These are phyloP conservation scores for Leonotis leonurus DNA, from an alignment of 257 asterid species.

Conservation along the genomic window DNA sequence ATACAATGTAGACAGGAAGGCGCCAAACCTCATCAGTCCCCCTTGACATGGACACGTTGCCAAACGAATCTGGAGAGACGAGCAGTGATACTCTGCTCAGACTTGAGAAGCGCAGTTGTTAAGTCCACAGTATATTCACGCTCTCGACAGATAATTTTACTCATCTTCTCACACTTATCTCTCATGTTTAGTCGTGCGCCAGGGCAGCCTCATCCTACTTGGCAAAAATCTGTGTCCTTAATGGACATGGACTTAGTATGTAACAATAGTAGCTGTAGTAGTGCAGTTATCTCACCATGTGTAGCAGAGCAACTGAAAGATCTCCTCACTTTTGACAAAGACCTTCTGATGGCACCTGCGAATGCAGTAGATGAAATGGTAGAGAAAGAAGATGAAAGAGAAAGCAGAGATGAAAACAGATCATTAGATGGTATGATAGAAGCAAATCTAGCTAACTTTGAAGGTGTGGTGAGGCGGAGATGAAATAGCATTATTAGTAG, in stretches of 20 bases:
- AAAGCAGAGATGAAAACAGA: conserved; percentile 1
- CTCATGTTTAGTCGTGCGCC: conserved; percentile 41
- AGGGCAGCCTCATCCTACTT: conserved; percentile 23
- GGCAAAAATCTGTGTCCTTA: conserved; percentile 31
- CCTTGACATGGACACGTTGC: conserved; percentile 72
- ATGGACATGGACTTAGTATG: conserved; percentile 34
- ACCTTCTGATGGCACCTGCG: conserved; percentile 11
- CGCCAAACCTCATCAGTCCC: conserved; percentile 30
- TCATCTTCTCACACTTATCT: conserved; percentile 41
- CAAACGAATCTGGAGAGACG: conserved; percentile 79
- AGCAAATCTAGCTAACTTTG: conserved; percentile 39
- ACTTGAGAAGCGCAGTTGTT: conserved; percentile 75
- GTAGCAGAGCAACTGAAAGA: conserved; percentile 36
- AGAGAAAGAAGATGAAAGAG: conserved; percentile 21
- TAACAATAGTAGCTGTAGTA: conserved; percentile 6
- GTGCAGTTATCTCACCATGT: conserved; percentile 10
- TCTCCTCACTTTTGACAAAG: conserved; percentile 51
- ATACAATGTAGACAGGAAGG: conserved; percentile 79
- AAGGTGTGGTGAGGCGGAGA: conserved; percentile 40
- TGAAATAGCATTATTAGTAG: conserved; percentile 7
- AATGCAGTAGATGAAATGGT: conserved; percentile 7
- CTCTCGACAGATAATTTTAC: conserved; percentile 22
- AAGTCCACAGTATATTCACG: conserved; percentile 30
- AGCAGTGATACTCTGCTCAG: conserved; percentile 64
- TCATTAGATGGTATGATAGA: conserved; percentile 48